Base-by-base conservation (phyloP, 345 rosid species). In the Ceriops zippeliana region DNA sequence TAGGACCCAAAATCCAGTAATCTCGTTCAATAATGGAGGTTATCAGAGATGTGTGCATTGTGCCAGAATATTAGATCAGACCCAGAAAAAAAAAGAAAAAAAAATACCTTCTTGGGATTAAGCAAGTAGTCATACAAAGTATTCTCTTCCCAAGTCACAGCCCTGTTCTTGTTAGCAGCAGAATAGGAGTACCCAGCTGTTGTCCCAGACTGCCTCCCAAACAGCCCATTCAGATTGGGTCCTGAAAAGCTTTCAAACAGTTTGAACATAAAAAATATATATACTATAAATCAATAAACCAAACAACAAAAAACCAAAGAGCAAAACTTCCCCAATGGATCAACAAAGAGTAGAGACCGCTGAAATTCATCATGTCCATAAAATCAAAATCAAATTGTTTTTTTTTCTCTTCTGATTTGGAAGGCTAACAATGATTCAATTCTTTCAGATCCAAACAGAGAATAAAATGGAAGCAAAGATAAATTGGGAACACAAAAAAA, bases 201-300 rank as follows among this genome's bases (percentile, higher is more conserved):
- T 11, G 97, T 93, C 21, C 98, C 97, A 2, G 97, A 90, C 67
- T 90, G 96, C 82, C 97, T 89, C 66, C 96, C 98, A 54, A 93
- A 91, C 5, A 93, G 82, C 22, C 98, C 98, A 66, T 91, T 86
- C 67, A 93, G 75, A 77, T 93, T 93, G 6, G 98, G 98, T 26
- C 98, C 97, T 93, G 84, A 61, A 72, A 73, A 56, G 3, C 7
- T 20, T 68, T 59, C 20, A 17, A 31, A 24, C 51, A 35, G 21
- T 9, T 32, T 21, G 10, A 65, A 31, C 47, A 13, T 9, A 52
- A 27, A 5, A 34, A 10, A 28, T 0, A 30, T 1, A 2, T n/a
- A 5, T 53, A 20, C 6, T 53, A 13, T 22, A 4, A 34, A 31
- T 9, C 15, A 34, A 34, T 11, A 30, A 30, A 52, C 1, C 11